phyloP scores from a whole-genome alignment of 2,329 filamentous ascomycete genomes.

The Helotiales sp. region DNA sequence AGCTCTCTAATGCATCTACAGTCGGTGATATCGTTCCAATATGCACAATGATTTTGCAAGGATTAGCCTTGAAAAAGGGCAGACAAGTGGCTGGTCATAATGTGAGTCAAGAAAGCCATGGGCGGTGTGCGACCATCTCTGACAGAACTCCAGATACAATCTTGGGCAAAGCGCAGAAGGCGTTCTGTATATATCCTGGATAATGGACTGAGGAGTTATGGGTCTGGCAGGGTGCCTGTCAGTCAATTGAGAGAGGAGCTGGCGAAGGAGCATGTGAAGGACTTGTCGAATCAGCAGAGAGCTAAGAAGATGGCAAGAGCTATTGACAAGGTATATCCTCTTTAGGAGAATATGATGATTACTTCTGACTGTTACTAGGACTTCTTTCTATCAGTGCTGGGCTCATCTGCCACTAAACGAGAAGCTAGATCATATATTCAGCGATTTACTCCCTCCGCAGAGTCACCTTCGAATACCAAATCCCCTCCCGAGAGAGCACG shows the following conservation, averaged over 20 bases:
- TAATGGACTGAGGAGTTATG: conserved; percentile 22
- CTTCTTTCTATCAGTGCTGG: conserved; percentile 84
- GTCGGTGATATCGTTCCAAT: conserved; percentile 32
- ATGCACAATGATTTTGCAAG: conserved; percentile 44
- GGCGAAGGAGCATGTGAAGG: conserved; percentile 39
- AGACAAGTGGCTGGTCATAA: conserved; percentile 42
- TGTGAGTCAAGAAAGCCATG: conserved; percentile 36
- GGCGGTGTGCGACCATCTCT: conserved; percentile 20
- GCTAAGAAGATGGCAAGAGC: conserved; percentile 54
- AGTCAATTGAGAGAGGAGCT: conserved; percentile 38
- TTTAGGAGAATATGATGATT: not conserved
- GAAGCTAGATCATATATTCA: conserved; percentile 92
- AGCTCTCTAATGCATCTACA: conserved; percentile 23
- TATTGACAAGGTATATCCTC: conserved; percentile 52
- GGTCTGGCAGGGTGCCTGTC: conserved; percentile 21
- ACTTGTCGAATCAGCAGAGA: conserved; percentile 42
- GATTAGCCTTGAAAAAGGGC: conserved; percentile 42
- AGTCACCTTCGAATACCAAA: conserved; percentile 33
- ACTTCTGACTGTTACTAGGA: conserved; percentile 60
- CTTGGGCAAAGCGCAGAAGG: conserved; percentile 34
- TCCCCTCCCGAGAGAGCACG: not conserved
- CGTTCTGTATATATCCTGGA: conserved; percentile 5
- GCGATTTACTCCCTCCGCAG: conserved; percentile 67
- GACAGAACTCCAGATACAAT: conserved; percentile 37
- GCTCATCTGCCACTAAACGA: conserved; percentile 87